Evolutionary conservation across 2,329 filamentous ascomycete species (phyloP), one percentile per base, ranked within the genome.

Genomic region (Curvularia verruculosa): DNA sequence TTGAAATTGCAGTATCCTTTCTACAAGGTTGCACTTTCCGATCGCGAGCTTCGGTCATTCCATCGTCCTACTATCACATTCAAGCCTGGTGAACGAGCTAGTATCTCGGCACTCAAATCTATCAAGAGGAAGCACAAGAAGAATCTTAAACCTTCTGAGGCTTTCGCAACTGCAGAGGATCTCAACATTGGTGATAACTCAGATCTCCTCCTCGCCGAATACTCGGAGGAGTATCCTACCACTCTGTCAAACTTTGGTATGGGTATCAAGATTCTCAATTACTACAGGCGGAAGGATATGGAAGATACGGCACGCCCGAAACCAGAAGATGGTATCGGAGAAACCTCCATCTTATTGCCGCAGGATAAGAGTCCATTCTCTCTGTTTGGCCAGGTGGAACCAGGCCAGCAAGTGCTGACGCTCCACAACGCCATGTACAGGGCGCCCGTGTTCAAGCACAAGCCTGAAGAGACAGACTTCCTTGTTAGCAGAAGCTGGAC

Each of bases 351-450:
- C 13, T 83, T 99, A 31, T 83, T 97, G 29, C 92, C 92, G 1
- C 93, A 99, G 73, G 95, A 99, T 77, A 91, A 94, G 70, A 98
- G 94, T 44, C 95, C 95, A 0, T 99, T 99, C 75, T 91, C 92
- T 34, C 90, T 96, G 49, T 99, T 99, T 71, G 95, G 95, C 23
- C 90, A 92, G 34, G 92, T 99, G 23, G 90, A 96, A 62, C 87
- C 92, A 2, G 95, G 95, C 19, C 91, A 98, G 79, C 91, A 89
- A 10, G 91, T 96, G 3, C 90, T 93, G 0, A 94, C 95, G 1
- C 83, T 99, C 15, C 92, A 96, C 75, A 99, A 98, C 68, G 87
- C 91, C 47, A 96, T 99, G 90, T 98, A 92, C 71, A 87, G 94
- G 50, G 93, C 95, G 3, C 95, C 95, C 0, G 87, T 99, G 26